phyloP scores from a whole-genome alignment of 192 early-diverging fungal species.

The Entomortierella chlamydospora region DNA sequence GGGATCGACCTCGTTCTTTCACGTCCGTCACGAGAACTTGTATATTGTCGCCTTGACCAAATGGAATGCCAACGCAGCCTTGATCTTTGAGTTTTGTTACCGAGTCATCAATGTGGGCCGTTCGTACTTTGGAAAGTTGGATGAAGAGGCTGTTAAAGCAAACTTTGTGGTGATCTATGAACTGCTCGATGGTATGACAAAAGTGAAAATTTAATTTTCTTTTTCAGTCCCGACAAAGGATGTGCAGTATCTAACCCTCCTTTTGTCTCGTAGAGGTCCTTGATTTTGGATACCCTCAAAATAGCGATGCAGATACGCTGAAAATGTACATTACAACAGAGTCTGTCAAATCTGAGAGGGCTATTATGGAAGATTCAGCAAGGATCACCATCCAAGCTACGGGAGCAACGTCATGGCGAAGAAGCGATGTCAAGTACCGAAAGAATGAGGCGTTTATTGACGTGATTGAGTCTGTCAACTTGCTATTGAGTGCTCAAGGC shows the following conservation, averaged over 20 bases:
- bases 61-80: constrained; percentile 82
- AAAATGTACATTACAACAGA: constrained; percentile 91
- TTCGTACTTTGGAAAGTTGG: constrained; percentile 85
- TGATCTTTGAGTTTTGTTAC: constrained; percentile 87
- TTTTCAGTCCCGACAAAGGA: too few relatives aligned
- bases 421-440: constrained; percentile 93
- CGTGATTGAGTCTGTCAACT: constrained; percentile 96
- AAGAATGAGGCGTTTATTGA: constrained; percentile 97
- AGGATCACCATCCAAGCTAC: constrained; percentile 97
- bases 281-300: constrained; percentile 91
- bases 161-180: constrained; percentile 93
- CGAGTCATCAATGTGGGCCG: constrained; percentile 76
- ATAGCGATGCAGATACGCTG: constrained; percentile 84
- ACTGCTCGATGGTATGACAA: constrained; percentile 73
- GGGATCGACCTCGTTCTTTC: constrained; percentile 94
- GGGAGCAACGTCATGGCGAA: constrained; percentile 92
- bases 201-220: too few relatives aligned
- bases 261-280: constrained; percentile 67
- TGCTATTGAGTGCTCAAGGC: constrained; percentile 83
- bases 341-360: constrained; percentile 81
- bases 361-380: constrained; percentile 68
- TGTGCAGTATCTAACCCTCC: not conserved
- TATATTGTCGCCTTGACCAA: constrained; percentile 87
- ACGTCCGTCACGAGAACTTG: constrained; percentile 96
- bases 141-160: constrained; percentile 86